Conservation (phyloP, 225 moss, liverwort and hornwort species). For the Sphagnum tenellum region DNA sequence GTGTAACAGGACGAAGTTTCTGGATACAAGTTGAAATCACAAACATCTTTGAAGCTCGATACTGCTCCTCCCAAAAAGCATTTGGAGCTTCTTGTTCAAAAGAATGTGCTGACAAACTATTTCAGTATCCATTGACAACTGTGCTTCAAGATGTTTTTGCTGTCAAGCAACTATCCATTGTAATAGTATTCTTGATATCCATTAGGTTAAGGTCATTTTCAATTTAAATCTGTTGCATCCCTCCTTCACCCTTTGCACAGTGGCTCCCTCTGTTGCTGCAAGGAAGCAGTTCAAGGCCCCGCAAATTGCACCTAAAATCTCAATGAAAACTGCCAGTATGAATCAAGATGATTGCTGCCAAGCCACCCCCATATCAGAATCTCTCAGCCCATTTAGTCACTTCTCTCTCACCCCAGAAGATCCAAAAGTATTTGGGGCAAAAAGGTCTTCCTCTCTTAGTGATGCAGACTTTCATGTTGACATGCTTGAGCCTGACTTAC, state of each 20-base stretch:
- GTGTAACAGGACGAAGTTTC: conserved; percentile 24
- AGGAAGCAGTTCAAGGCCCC: conserved; percentile 50
- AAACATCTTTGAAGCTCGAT: neutral
- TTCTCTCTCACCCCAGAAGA: conserved; percentile 26
- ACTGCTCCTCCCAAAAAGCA: conserved; percentile 13
- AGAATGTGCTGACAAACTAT: conserved; percentile 58
- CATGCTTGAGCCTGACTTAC: conserved; percentile 16
- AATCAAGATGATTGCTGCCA: conserved; percentile 33
- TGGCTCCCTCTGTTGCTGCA: conserved; percentile 22
- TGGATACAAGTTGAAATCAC: conserved; percentile 5
- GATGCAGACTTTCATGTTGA: conserved; percentile 32
- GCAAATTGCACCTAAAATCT: conserved; percentile 20
- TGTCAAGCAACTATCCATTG: no score
- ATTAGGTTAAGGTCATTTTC: neutral
- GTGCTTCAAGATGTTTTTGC: neutral
- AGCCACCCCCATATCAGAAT: conserved; percentile 25
- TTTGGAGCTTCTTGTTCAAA: conserved; percentile 23
- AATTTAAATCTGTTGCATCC: neutral
- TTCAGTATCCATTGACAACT: conserved; percentile 58
- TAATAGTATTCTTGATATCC: no score
- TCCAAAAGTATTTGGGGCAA: conserved; percentile 21
- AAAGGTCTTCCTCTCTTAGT: conserved; percentile 30
- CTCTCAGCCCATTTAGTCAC: conserved; percentile 36
- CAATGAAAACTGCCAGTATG: conserved; percentile 8
- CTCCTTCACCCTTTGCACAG: conserved; percentile 43